Evolutionary conservation across 1,139 yeast genomes (phyloP).

Genomic region (Pichia sp.): DNA sequence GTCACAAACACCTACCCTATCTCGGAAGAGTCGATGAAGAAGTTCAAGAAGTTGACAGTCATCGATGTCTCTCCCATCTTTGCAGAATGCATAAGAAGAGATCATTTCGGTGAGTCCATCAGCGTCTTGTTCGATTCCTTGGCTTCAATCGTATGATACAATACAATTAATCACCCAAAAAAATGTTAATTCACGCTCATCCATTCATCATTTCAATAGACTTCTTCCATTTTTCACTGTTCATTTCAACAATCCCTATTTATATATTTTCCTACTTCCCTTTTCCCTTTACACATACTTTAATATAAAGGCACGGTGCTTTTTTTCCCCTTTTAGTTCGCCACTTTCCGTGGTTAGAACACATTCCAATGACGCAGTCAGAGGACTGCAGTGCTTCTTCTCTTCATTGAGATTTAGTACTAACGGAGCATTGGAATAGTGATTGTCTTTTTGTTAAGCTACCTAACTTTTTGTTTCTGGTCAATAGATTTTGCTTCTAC

Average conservation of each 20-base stretch:
- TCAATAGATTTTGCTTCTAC: slow-evolving; percentile 10
- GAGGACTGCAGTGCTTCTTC: slow-evolving; percentile 54
- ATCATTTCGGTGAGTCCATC: slow-evolving; percentile 95
- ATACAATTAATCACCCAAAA: not conserved
- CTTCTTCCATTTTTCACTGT: slow-evolving; percentile 7
- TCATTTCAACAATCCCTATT: not conserved
- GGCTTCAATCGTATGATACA: slow-evolving; percentile 50
- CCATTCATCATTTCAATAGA: slow-evolving; percentile 2
- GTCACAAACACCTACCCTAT: slow-evolving; percentile 97
- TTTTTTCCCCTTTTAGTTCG: slow-evolving; percentile 15
- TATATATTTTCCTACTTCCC: not conserved
- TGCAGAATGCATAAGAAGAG: slow-evolving; percentile 98
- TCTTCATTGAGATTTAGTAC: slow-evolving; percentile 40
- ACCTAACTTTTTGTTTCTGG: slow-evolving; percentile 21
- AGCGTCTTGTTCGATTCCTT: slow-evolving; percentile 87
- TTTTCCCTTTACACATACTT: not conserved
- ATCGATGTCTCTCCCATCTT: slow-evolving; percentile 93
- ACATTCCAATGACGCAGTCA: slow-evolving; percentile 54
- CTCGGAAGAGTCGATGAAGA: slow-evolving; percentile 52
- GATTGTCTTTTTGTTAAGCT: slow-evolving; percentile 10
- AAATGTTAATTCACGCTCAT: not conserved
- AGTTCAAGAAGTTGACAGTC: slow-evolving; percentile 64
- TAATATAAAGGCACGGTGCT: slow-evolving; percentile 6
- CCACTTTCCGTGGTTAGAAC: slow-evolving; percentile 15
- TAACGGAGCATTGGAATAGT: slow-evolving; percentile 65